phyloP scores from a whole-genome alignment of 192 early-diverging fungal genomes.

The Rhizophagus prolifer region DNA sequence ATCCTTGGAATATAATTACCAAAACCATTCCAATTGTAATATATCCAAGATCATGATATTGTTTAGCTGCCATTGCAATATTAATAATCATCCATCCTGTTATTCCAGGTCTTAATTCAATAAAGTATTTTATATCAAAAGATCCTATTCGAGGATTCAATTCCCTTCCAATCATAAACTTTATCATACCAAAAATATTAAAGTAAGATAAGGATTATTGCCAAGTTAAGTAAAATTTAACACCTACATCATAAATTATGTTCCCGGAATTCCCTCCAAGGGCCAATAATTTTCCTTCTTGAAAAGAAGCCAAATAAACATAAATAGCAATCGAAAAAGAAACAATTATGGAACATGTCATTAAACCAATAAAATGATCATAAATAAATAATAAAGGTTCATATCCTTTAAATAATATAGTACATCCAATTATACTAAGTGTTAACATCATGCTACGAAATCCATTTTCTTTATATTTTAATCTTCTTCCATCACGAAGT shows the following conservation, averaged over 20 bases:
- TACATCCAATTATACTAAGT: constrained; percentile 39
- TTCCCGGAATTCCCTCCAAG: constrained; percentile 91
- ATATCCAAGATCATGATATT: constrained; percentile 63
- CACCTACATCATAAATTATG: constrained; percentile 74
- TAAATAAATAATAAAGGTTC: constrained; percentile 77
- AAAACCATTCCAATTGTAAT: constrained; percentile 78
- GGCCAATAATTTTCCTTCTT: constrained; percentile 64
- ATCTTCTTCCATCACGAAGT: constrained; percentile 68
- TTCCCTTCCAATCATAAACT: constrained; percentile 94
- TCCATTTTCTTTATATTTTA: constrained; percentile 86
- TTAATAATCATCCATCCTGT: constrained; percentile 90
- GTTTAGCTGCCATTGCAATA: constrained; percentile 71
- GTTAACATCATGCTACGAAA: constrained; percentile 62
- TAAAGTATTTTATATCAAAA: constrained; percentile 92
- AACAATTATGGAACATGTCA: constrained; percentile 66
- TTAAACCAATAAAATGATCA: constrained; percentile 75
- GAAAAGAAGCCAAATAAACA: constrained; percentile 78
- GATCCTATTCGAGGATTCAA: constrained; percentile 85
- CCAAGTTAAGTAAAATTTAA: background rate
- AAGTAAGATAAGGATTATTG: background rate
- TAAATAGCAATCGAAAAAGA: constrained; percentile 61
- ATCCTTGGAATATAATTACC: constrained; percentile 72
- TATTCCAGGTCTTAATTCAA: constrained; percentile 90
- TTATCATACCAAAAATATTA: constrained; percentile 47
- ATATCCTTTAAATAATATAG: constrained; percentile 50